phyloP scores from a whole-genome alignment of 306 rosid genomes.

The Benincasa hispida region DNA sequence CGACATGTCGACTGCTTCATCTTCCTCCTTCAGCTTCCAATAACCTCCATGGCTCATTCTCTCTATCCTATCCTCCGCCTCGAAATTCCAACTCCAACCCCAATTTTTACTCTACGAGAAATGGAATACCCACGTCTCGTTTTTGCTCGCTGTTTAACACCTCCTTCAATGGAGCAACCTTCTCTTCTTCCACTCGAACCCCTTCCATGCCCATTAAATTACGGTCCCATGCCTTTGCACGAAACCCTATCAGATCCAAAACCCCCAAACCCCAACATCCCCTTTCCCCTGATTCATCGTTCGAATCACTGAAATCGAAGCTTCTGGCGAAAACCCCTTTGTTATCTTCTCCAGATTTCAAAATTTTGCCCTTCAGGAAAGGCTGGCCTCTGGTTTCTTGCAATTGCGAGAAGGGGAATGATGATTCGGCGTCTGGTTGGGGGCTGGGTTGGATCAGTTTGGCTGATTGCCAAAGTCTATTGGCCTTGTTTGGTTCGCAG shows the following conservation, averaged over 20 bases:
- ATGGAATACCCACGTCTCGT: background rate
- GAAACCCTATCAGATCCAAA: constrained; percentile 44
- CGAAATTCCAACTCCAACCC: background rate
- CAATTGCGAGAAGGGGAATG: constrained; percentile 10
- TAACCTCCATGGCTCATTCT: background rate
- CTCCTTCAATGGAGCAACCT: background rate
- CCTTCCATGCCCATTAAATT: constrained; percentile 45
- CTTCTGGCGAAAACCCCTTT: constrained; percentile 23
- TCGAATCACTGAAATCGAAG: constrained; percentile 41
- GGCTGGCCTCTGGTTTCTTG: constrained; percentile 53
- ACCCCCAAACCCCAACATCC: constrained; percentile 31
- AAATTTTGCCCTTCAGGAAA: constrained; percentile 62
- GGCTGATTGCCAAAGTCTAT: constrained; percentile 28
- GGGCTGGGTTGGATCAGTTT: constrained; percentile 65
- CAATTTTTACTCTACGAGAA: background rate
- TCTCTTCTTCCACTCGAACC: background rate
- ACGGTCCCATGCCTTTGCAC: constrained; percentile 47
- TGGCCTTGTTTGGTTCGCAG: constrained; percentile 28
- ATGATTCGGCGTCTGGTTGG: constrained; percentile 38
- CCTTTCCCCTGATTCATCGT: constrained; percentile 46
- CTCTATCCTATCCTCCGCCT: background rate
- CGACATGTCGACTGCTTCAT: background rate
- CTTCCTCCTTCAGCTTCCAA: background rate
- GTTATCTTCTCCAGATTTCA: constrained; percentile 41
- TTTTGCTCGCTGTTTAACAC: constrained; percentile 7